A percentile compares a stretch with the other conserved stretches of the same genome.
Evolutionary conservation across 192 early-diverging fungal genomes (phyloP).

Genomic region (Coemansia sp.): DNA sequence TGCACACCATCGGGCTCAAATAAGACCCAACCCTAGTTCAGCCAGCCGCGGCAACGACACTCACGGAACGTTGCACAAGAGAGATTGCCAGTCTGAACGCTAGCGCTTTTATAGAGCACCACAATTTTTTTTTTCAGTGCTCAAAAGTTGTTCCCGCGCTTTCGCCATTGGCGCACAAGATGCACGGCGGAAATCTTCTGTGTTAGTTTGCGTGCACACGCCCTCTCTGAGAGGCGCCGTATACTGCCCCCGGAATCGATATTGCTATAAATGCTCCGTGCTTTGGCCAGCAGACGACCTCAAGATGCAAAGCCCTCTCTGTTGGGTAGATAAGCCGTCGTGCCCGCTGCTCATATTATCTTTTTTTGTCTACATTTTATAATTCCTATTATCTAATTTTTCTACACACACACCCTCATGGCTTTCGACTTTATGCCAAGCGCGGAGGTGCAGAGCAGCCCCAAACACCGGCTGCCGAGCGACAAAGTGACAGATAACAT

Average conservation of each 20-base stretch:
- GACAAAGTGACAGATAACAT: not conserved
- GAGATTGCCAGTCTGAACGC: not conserved
- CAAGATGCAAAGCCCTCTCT: not conserved
- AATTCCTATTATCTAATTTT: not conserved
- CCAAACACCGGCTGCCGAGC: not conserved
- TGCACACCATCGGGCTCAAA: not conserved
- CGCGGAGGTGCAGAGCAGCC: slow-evolving; percentile 1
- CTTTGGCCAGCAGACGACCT: not conserved
- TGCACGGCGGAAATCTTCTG: not conserved
- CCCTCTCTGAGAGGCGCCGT: not conserved
- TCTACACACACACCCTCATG: not conserved
- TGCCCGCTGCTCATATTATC: not conserved
- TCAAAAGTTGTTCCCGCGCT: not conserved
- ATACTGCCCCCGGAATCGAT: not conserved
- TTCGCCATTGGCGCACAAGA: not conserved
- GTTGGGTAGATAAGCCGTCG: not conserved
- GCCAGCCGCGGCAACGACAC: not conserved
- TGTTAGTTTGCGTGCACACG: not conserved
- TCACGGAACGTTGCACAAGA: not conserved
- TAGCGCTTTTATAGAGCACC: not conserved
- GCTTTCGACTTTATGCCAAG: slow-evolving; percentile 4
- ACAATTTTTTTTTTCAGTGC: not conserved
- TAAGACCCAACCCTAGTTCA: not conserved
- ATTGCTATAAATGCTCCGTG: not conserved
- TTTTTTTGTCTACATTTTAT: not conserved